Percentiles rank a stretch among this genome's conserved stretches.
Evolutionary conservation across 2,329 filamentous ascomycete species (phyloP).

Genomic region (Alternaria longipes): DNA sequence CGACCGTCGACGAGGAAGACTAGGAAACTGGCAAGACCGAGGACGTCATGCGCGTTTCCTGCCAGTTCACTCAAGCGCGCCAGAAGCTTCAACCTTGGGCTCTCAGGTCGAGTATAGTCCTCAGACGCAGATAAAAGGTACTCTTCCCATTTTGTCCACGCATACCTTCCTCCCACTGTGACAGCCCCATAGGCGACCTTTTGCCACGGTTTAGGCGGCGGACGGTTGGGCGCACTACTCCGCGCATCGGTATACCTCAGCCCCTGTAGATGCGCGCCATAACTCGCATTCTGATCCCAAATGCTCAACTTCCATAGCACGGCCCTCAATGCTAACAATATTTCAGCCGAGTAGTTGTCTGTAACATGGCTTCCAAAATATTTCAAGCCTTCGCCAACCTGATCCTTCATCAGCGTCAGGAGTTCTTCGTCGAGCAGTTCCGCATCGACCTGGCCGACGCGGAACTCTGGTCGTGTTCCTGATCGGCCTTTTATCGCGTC

Average conservation of each 20-base stretch:
- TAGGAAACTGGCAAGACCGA: constrained; percentile 84
- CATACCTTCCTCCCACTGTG: constrained; percentile 87
- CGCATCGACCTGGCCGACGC: constrained; percentile 95
- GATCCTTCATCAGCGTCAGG: constrained; percentile 81
- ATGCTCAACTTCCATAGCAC: constrained; percentile 93
- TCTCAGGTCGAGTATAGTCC: constrained; percentile 69
- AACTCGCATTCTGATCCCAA: constrained; percentile 96
- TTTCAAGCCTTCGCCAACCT: constrained; percentile 87
- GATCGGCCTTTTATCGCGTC: constrained; percentile 76
- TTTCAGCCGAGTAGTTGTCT: constrained; percentile 89
- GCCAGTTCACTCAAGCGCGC: constrained; percentile 73
- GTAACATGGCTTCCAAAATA: constrained; percentile 80
- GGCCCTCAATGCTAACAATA: constrained; percentile 77
- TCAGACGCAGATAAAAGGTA: constrained; percentile 81
- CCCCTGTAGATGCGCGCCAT: constrained; percentile 92
- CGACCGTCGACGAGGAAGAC: constrained; percentile 90
- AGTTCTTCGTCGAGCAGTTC: constrained; percentile 95
- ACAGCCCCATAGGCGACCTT: constrained; percentile 84
- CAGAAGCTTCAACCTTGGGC: constrained; percentile 64
- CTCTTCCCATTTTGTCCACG: constrained; percentile 90
- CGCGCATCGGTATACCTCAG: constrained; percentile 89
- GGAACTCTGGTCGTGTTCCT: constrained; percentile 84
- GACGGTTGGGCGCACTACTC: constrained; percentile 60
- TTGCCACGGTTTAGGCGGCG: constrained; percentile 80
- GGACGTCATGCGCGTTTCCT: constrained; percentile 79